These are phyloP conservation scores for Euphorbia peplus DNA, from an alignment of 345 rosid species.

Conservation along the genomic window DNA sequence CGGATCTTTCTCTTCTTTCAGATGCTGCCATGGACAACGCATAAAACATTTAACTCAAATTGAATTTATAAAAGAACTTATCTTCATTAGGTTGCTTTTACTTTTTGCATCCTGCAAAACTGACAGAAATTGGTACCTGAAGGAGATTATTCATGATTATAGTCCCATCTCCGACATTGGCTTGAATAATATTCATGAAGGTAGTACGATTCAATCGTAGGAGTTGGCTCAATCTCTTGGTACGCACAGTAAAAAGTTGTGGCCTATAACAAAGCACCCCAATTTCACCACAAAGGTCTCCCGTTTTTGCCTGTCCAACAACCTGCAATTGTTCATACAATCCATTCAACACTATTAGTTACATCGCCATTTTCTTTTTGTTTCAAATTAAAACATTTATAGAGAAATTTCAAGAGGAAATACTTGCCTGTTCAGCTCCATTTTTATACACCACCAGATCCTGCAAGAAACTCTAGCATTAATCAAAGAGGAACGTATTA, in stretches of 20 bases:
- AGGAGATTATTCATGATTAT: constrained; percentile 90
- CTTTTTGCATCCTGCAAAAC: neutral
- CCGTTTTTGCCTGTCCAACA: constrained; percentile 64
- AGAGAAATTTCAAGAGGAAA: neutral
- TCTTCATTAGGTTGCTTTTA: neutral
- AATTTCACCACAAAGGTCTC: constrained; percentile 82
- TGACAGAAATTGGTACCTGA: constrained; percentile 54
- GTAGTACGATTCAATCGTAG: constrained; percentile 81
- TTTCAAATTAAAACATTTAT: neutral
- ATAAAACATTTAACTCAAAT: neutral
- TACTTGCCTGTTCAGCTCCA: constrained; percentile 33
- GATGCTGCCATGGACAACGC: constrained; percentile 28
- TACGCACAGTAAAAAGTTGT: constrained; percentile 81
- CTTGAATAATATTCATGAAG: constrained; percentile 78
- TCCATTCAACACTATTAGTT: neutral
- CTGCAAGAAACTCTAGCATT: constrained; percentile 7
- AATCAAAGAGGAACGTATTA: neutral
- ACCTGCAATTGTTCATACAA: constrained; percentile 38
- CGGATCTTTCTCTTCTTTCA: constrained; percentile 71
- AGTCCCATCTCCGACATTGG: constrained; percentile 91
- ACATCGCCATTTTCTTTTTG: neutral
- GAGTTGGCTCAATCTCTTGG: constrained; percentile 83
- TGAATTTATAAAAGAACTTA: neutral
- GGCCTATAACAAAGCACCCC: constrained; percentile 88
- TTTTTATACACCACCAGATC: constrained; percentile 23